Base-by-base conservation (phyloP, 495 filamentous ascomycete species). In the Aspergillus avenaceus region DNA sequence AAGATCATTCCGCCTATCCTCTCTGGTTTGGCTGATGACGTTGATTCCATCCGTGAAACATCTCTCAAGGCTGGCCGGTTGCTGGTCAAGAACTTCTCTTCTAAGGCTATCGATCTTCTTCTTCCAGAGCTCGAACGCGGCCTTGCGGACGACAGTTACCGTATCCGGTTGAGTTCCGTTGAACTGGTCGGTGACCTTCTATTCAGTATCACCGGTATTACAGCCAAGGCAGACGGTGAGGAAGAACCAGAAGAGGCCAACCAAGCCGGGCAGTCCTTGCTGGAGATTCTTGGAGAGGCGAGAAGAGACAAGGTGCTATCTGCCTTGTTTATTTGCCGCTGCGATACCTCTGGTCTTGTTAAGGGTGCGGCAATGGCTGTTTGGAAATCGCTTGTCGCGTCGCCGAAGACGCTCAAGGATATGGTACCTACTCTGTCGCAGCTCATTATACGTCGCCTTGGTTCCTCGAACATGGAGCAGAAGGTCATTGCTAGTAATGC, bases 401-500 rank as follows among this genome's bases (percentile, higher is more conserved):
- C 90, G 34, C 93, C 93, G 16, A 84, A 84, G 49, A 96, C 87
- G 18, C 83, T 98, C 55, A 96, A 96, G 67, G 93, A 98, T 59
- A 82, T 98, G 57, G 84, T 96, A 28, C 92, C 93, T 23, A 96
- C 91, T 6, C 81, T 98, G 32, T 95, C 90, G 5, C 90, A 95
- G 66, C 80, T 97, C 55, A 84, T 98, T 54, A 97, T 97, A 66
- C 84, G 91, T 46, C 87, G 93, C 28, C 84, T 98, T 29, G 93
- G 90, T 46, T 97, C 90, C 55, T 86, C 91, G 3, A 97, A 96
- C 61, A 88, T 95, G 85, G 93, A 98, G 66, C 93, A 97, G 66
- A 97, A 96, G 71, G 86, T 95, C 51, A 98, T 98, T 72, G 95
- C 93, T 41, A 91, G 92, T 59, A 97, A 97, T 64, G 90, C 93